Evolutionary conservation across 306 rosid genomes (phyloP), one percentile per base, ranked within the genome.

Genomic region (Oxytropis ochrocephala): DNA sequence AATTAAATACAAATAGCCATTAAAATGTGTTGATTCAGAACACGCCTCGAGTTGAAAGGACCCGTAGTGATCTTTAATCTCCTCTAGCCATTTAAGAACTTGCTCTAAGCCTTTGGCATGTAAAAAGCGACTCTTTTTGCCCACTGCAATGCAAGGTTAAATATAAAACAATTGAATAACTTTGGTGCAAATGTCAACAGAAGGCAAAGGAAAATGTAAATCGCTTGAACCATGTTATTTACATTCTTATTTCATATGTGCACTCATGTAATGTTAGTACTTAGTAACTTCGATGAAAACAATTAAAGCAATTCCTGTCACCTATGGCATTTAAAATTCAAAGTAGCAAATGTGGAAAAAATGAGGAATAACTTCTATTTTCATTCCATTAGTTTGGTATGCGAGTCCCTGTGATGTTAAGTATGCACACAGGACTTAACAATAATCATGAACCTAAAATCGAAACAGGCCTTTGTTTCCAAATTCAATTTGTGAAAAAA

Each of bases 51-150:
- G n/a, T n/a, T n/a, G n/a, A n/a, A n/a, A n/a, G n/a, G n/a, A n/a
- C n/a, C n/a, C n/a, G n/a, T n/a, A n/a, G n/a, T n/a, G n/a, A n/a
- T n/a, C n/a, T n/a, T n/a, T n/a, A n/a, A n/a, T n/a, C n/a, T n/a
- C n/a, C n/a, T n/a, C n/a, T n/a, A n/a, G n/a, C n/a, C n/a, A n/a
- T n/a, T n/a, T n/a, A n/a, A n/a, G n/a, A n/a, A n/a, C n/a, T n/a
- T n/a, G n/a, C n/a, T n/a, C n/a, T n/a, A n/a, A n/a, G n/a, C n/a
- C n/a, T n/a, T n/a, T n/a, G n/a, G 84, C 89, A 82, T 88, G 96
- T 72, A 93, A 78, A 49, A 83, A 73, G 38, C 90, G 85, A 66
- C 98, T 90, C 85, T 86, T 93, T 66, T 73, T 80, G 89, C 90
- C 97, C 97, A 93, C 98, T 90, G 73, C 65, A 74, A 72, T 72